Evolutionary conservation across 1,284 basidiomycete species (phyloP), one percentile per base, ranked within the genome.

Genomic region (Puccinia polysora): DNA sequence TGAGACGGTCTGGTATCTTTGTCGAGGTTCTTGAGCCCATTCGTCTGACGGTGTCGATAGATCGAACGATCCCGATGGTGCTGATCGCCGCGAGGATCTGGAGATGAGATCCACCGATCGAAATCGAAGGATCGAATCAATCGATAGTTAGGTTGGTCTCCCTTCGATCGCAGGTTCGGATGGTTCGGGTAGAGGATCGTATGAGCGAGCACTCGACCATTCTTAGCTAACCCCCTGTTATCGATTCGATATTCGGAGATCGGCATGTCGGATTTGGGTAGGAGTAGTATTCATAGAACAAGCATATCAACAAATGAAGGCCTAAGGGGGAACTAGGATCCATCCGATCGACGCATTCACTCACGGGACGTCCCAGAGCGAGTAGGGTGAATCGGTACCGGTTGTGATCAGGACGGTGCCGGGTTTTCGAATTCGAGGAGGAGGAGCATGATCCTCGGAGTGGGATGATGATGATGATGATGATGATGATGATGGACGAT

Each of bases 1-100:
- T 32, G 30, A 25, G 36, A n/a, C 2, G 59, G 59, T 32, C 40
- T 2, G 7, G 59, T 43, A 49, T 62, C 59, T 32, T 62, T 62
- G 18, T 30, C 28, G 8, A 40, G 30, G 25, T 81, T 81, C 65
- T 82, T 81, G 77, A 79, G 84, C 0, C 93, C 93, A 75, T 94
- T 89, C 0, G 94, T 97, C 84, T 95, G 88, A 12, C 90, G 83
- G 81, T 97, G 94, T 75, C 88, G 87, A 77, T 97, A 97, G 0
- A 90, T 91, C 59, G 84, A 84, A 86, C 91, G 97, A 52, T 52
- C n/a, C n/a, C n/a, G n/a, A n/a, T n/a, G n/a, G n/a, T n/a, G n/a
- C n/a, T n/a, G n/a, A n/a, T n/a, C n/a, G n/a, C n/a, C n/a, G n/a
- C n/a, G n/a, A n/a, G n/a, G n/a, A n/a, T n/a, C n/a, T n/a, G n/a